Evolutionary conservation across 768 basidiomycete species (phyloP).

Genomic region (Rhodotorula kratochvilovae): DNA sequence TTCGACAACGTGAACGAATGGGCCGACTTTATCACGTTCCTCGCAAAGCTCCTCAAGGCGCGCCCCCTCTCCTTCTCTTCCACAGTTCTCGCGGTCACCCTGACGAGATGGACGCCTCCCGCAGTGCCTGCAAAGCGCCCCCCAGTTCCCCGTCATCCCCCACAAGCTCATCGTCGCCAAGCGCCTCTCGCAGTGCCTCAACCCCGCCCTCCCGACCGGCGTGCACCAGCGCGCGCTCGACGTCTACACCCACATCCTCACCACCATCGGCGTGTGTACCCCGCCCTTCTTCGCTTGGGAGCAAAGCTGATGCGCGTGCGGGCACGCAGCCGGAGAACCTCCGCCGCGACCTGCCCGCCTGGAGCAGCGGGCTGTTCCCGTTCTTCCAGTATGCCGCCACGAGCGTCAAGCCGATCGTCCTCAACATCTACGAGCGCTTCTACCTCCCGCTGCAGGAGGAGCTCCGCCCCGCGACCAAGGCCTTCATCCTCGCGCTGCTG

Average conservation of each 20-base stretch:
- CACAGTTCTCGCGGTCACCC: background rate
- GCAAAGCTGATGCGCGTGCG: too few relatives aligned
- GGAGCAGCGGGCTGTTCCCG: conserved; percentile 94
- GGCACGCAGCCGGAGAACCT: conserved; percentile 71
- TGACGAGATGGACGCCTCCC: background rate
- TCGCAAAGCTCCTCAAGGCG: conserved; percentile 50
- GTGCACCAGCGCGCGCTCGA: conserved; percentile 95
- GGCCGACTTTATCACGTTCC: conserved; percentile 97
- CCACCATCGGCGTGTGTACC: conserved; percentile 75
- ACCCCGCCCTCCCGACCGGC: conserved; percentile 93
- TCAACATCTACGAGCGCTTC: conserved; percentile 86
- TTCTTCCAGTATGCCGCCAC: conserved; percentile 99
- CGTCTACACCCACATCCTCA: conserved; percentile 86
- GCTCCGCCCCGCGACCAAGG: conserved; percentile 85
- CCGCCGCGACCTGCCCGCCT: conserved; percentile 75
- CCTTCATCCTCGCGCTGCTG: conserved; percentile 84
- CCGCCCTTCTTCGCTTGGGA: too few relatives aligned
- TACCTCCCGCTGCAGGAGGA: conserved; percentile 78
- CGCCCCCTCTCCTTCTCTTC: background rate
- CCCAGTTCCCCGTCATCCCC: conserved; percentile 93
- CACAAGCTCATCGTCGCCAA: conserved; percentile 90
- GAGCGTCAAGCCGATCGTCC: conserved; percentile 87
- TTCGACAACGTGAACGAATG: conserved; percentile 97
- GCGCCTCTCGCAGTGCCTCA: conserved; percentile 89
- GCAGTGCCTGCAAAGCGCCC: conserved; percentile 86